A percentile compares a stretch with the other conserved stretches of the same genome.
Conservation (phyloP, 116 monocot genomes). For the Thalassia testudinum region DNA sequence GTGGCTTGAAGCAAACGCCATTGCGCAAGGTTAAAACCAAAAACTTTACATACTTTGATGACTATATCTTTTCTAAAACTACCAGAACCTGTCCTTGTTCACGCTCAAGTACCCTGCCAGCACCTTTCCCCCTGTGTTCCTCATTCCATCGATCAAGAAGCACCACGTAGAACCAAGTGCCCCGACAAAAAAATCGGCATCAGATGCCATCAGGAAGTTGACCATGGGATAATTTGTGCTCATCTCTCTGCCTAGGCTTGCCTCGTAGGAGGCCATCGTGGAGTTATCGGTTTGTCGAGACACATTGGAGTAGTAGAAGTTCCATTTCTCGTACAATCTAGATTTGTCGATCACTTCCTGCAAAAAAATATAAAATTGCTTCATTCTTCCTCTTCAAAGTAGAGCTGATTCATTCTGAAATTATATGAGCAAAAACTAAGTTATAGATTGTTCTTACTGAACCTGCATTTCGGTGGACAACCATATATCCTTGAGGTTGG, state of each 20-base stretch:
- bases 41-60: too few species aligned
- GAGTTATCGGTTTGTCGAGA: constrained; percentile 48
- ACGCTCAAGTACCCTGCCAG: constrained; percentile 76
- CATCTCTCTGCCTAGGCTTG: constrained; percentile 58
- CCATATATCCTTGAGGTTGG: constrained; percentile 58
- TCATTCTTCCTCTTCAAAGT: too few species aligned
- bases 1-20: too few species aligned
- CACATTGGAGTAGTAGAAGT: constrained; percentile 61
- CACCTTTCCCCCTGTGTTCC: constrained; percentile 81
- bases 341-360: constrained; percentile 70
- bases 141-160: constrained; percentile 78
- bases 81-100: constrained; percentile 88
- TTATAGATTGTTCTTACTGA: too few species aligned
- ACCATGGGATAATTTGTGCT: constrained; percentile 86
- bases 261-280: constrained; percentile 64
- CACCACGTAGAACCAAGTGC: constrained; percentile 93
- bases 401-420: too few species aligned
- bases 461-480: constrained; percentile 89
- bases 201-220: constrained; percentile 72
- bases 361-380: not conserved
- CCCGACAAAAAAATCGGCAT: constrained; percentile 82
- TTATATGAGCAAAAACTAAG: too few species aligned
- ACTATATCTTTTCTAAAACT: constrained; percentile 2
- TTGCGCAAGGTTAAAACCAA: too few species aligned
- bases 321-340: constrained; percentile 40